Evolutionary conservation across 2,329 filamentous ascomycete species (phyloP), one percentile per base, ranked within the genome.

Genomic region (Colletotrichum neosansevieriae): DNA sequence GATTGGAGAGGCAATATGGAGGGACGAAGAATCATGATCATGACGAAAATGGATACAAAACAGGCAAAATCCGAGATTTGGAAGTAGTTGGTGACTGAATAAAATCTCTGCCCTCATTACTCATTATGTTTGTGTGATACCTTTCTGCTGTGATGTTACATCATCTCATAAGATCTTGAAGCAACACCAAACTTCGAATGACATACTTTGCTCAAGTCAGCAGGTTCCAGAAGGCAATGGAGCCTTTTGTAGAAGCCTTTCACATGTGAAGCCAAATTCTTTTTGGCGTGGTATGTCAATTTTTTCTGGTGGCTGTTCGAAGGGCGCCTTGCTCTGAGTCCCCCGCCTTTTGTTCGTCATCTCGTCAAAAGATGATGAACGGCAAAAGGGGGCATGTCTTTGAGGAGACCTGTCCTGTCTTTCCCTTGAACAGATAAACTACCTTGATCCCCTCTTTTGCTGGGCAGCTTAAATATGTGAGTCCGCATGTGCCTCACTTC

Each of bases 321-420:
- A 29, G 29, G 29, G 4, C 4, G 4, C 15, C 1, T 58, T 3
- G 1, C 29, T 36, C 40, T 32, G 13, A 38, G 24, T 13, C 12
- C 2, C 11, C 9, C 4, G 6, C 38, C 57, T 50, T 50, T 59
- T 59, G 57, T 59, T 50, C 34, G 5, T 4, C 3, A 3, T 50
- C 32, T 49, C n/a, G 11, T 19, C 36, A 24, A 44, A 71, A 44
- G 32, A 13, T 51, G 72, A 76, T 38, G 21, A 68, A 68, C 5
- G 72, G 73, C 19, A 65, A 72, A 50, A 50, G 29, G 44, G 7
- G 6, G 2, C 3, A 49, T 24, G 17, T 19, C 57, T 59, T 59
- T 59, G 44, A 59, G 44, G 11, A 24, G 13, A 13, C 10, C n/a
- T 50, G 19, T 40, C 29, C 38, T 13, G 57, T 59, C 57, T 24